Evolutionary conservation across 129 eudicot genomes (phyloP).

Genomic region (Gnaphalium uliginosum): DNA sequence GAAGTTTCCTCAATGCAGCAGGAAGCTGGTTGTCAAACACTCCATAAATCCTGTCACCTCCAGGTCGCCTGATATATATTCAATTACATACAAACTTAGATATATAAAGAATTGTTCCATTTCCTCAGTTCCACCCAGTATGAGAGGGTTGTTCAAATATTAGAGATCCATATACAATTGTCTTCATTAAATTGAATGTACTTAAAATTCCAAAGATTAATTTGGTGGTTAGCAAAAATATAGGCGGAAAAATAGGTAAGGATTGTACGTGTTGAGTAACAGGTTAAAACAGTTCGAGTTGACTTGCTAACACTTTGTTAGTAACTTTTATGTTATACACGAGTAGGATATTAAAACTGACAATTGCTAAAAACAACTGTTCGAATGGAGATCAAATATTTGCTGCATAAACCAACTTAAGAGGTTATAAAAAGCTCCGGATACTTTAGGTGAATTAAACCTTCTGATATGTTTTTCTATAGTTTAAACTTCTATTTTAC

Average conservation of each 20-base stretch:
- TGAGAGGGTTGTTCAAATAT: not conserved
- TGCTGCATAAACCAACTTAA: not conserved
- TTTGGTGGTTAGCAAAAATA: not conserved
- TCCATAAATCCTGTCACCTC: constrained; percentile 64
- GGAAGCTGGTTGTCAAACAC: constrained; percentile 73
- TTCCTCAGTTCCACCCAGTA: not conserved
- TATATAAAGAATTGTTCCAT: not conserved
- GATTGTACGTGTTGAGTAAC: not conserved
- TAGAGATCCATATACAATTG: not conserved
- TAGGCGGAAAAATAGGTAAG: not conserved
- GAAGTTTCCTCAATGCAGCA: constrained; percentile 62
- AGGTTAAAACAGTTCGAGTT: not conserved
- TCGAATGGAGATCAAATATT: not conserved
- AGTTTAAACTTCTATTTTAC: not conserved
- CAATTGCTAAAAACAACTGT: not conserved
- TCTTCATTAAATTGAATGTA: not conserved
- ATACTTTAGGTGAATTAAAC: not conserved
- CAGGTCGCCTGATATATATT: constrained; percentile 53
- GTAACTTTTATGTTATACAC: not conserved
- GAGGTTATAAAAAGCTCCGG: not conserved
- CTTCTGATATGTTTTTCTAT: not conserved
- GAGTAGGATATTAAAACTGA: not conserved
- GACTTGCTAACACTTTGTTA: not conserved
- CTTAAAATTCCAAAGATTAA: not conserved
- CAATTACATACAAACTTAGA: not conserved